Base-by-base conservation (phyloP, 2,329 filamentous ascomycete genomes). In the Aspergillus brasiliensis region DNA sequence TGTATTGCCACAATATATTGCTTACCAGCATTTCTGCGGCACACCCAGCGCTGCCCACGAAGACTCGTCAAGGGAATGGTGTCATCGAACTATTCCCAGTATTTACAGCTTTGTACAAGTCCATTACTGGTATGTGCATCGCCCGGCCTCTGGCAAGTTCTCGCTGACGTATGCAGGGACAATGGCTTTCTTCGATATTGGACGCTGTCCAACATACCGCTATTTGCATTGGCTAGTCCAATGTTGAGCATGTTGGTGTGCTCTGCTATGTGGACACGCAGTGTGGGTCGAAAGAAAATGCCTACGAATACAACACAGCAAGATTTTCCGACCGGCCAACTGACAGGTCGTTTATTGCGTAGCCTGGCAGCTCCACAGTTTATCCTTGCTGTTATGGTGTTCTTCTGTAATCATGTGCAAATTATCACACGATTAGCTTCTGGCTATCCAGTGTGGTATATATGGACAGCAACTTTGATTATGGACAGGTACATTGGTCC, bases 61-160 rank as follows among this genome's bases (percentile, higher is more conserved):
- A 21, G 27, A 17, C 17, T 23, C 40, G 21, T 28, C 51, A 28
- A 42, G 57, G 23, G 19, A 19, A 13, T 61, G 59, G 59, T 61
- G 59, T 27, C 25, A 10, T 21, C 53, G 37, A 11, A 44, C 51
- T 15, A 11, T 58, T 5, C 59, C 59, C 11, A 42, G 27, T 31
- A 58, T 61, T n/a, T 61, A 55, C 44, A 58, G 55, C 44, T 61
- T 58, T 8, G 59, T 61, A 17, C 56, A 61, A 27, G 59, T 58
- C 8, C 34, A 58, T 49, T 61, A 61, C 27, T 61, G 59, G 59
- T 61, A 51, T 10, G 59, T 58, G 40, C 4, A 15, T n/a, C 13
- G 15, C 17, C 15, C n/a, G 10, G 15, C 25, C 8, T 10, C 31
- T 15, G 17, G 6, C 7, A 19, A 13, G 8, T 25, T 19, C 7